Evolutionary conservation across 345 rosid genomes (phyloP), one percentile per base, ranked within the genome.

Genomic region (Euclidium syriacum): DNA sequence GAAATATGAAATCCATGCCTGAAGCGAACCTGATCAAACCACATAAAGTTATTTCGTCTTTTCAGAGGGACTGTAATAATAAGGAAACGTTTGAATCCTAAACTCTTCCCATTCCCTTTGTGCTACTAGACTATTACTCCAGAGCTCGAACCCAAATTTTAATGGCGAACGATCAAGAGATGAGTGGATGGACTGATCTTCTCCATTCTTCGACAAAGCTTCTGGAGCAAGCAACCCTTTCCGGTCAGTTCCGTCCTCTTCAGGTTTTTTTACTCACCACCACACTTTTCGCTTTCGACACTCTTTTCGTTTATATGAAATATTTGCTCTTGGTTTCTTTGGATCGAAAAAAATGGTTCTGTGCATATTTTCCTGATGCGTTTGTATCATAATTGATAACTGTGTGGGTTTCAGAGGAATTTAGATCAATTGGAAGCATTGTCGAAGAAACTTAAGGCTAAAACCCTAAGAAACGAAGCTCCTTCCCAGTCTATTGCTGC

Each of bases 391-490:
- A 25, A 10, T n/a, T 55, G 47, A 22, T 53, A 14, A 30, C 6
- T 9, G 5, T 64, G 50, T 32, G 23, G 17, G 2, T 18, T 65
- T 41, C 77, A 90, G 94, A 85, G 95, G 77, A 90, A 85, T 75
- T 71, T 90, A 62, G 95, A 85, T 64, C 97, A 90, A 69, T 65
- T 87, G 72, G 94, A 90, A 78, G 81, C 94, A 33, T 73, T 90
- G 16, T 90, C 95, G 5, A 87, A 80, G 83, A 90, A 90, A 77
- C 95, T 90, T 72, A 87, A 90, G 71, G 88, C 94, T 15, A 87
- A 84, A 63, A 79, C 95, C 50, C 48, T 83, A 63, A 78, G 97
- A 77, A 67, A 75, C 19, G 97, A 87, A 72, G 82, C 95, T 62
- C 88, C 97, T 65, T 80, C 97, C 24, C 91, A 82, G 44, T 83